Base-by-base conservation (phyloP, 2,329 filamentous ascomycete genomes). In the Alternaria infectoria region DNA sequence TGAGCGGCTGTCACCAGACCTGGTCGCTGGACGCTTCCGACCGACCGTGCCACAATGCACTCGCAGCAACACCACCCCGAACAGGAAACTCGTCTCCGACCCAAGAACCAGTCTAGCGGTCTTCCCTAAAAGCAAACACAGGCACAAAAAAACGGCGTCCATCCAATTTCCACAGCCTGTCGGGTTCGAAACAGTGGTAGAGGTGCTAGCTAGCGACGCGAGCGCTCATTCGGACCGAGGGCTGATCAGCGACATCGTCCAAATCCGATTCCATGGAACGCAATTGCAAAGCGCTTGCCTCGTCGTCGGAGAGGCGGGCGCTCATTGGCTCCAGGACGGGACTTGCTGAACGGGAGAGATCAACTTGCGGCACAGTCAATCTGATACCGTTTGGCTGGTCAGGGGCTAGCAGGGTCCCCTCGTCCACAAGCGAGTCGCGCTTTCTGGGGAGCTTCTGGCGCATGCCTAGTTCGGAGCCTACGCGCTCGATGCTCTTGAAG, bases 401-500 rank as follows among this genome's bases (percentile, higher is more conserved):
- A 46, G 71, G 70, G 54, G 60, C 61, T 54, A 71, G 64, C 57
- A 69, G 47, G 61, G 65, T 59, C 23, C 67, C 70, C 57, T 73
- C 71, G 58, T 77, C 77, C 17, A 77, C 57, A 25, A 79, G 61
- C 15, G 76, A 78, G 51, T 79, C 77, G 44, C 76, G 73, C 69
- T 79, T 79, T 52, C 70, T 67, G 5, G 80, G 79, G 25, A 85
- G 74, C 62, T 77, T 79, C 69, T 85, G 83, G 13, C 77, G 79
- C 68, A 83, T 82, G 6, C 82, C 83, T 59, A 82, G 76, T 52
- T 81, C 80, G 17, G 73, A 74, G 19, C 81, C 81, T 55, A 84
- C 82, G 65, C 77, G 78, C 68, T 85, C 83, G 69, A 85, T 85
- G 58, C 80, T 82, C 74, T 83, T 83, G 76, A 85, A 85, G 74